Evolutionary conservation across 306 rosid species (phyloP).

Genomic region (Lathyrus sativus): DNA sequence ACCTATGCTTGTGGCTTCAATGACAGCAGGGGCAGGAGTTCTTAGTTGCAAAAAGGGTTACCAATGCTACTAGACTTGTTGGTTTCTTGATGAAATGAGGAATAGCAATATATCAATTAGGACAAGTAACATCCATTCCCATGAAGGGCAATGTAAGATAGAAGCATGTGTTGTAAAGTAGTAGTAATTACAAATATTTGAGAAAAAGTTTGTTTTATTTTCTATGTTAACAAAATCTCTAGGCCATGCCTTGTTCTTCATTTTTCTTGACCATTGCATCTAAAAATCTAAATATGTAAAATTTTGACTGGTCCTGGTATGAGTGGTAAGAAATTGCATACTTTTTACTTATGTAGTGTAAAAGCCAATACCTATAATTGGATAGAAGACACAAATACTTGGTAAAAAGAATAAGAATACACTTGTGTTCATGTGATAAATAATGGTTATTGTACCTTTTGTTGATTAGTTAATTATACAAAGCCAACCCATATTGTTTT

Average conservation of each 20-base stretch:
- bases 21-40: conserved; percentile 67
- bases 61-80: conserved; percentile 30
- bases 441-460: neutral
- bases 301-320: neutral
- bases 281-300: neutral
- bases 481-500: too few relatives aligned
- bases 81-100: neutral
- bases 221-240: neutral
- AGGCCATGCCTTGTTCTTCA: neutral
- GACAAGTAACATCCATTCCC: neutral
- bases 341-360: neutral
- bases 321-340: neutral
- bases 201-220: neutral
- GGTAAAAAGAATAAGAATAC: too few relatives aligned
- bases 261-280: neutral
- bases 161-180: conserved; percentile 3
- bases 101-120: conserved; percentile 1
- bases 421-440: too few relatives aligned
- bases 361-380: neutral
- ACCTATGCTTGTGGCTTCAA: conserved; percentile 55
- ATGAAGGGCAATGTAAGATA: conserved; percentile 8
- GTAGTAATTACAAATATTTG: neutral
- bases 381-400: neutral
- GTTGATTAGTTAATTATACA: neutral
- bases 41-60: conserved; percentile 59